Evolutionary conservation across 2,329 filamentous ascomycete species (phyloP).

Genomic region (Neurospora crassa): DNA sequence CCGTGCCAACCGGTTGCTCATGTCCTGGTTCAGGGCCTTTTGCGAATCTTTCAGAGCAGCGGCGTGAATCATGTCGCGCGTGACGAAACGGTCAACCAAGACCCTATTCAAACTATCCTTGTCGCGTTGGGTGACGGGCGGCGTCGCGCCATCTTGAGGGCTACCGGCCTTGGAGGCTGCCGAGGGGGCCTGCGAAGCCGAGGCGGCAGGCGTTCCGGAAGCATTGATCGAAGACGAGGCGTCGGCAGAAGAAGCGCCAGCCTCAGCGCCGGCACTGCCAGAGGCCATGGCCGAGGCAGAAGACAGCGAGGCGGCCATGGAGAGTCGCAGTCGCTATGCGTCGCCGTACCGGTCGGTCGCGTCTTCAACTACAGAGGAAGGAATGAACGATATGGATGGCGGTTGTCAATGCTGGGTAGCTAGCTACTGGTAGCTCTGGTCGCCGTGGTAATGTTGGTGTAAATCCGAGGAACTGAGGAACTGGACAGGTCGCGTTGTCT

Average conservation of each 20-base stretch:
- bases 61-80: slow-evolving; percentile 44
- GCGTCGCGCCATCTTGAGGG: slow-evolving; percentile 11
- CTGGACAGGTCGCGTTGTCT: not conserved
- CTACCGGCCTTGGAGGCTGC: slow-evolving; percentile 19
- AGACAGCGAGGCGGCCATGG: slow-evolving; percentile 35
- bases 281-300: slow-evolving; percentile 25
- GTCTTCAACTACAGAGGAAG: not conserved
- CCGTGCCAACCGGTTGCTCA: slow-evolving; percentile 55
- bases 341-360: not conserved
- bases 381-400: not conserved
- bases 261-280: slow-evolving; percentile 7
- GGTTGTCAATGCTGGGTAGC: not conserved
- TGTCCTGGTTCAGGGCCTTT: slow-evolving; percentile 44
- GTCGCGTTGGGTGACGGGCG: slow-evolving; percentile 29
- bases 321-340: slow-evolving; percentile 10
- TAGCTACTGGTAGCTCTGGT: not conserved
- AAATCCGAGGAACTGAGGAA: not conserved
- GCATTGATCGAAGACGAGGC: slow-evolving; percentile 7
- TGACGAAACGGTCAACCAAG: slow-evolving; percentile 44
- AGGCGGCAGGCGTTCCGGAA: slow-evolving; percentile 2
- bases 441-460: not conserved
- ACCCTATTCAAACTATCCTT: slow-evolving; percentile 46
- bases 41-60: slow-evolving; percentile 42
- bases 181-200: slow-evolving; percentile 2
- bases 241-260: slow-evolving; percentile 15